Conservation (phyloP, 768 basidiomycete genomes). For the Hebeloma cylindrosporum region DNA sequence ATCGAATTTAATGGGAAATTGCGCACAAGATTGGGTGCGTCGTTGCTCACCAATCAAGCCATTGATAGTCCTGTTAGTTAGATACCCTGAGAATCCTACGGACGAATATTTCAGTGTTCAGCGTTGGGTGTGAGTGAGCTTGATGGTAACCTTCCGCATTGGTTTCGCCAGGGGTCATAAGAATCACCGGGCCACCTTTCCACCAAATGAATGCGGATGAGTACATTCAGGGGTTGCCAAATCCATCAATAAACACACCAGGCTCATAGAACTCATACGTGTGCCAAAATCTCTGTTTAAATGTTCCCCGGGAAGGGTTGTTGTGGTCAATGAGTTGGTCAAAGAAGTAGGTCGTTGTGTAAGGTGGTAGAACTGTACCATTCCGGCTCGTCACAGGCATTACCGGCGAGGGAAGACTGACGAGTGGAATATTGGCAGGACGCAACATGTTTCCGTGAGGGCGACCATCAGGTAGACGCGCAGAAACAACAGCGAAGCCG, state of each 20-base stretch:
- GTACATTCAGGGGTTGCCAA: neutral
- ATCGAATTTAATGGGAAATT: neutral
- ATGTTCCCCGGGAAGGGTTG: constrained; percentile 65
- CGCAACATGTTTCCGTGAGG: constrained; percentile 42
- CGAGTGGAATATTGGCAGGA: constrained; percentile 37
- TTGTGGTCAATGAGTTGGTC: constrained; percentile 58
- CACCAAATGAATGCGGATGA: neutral
- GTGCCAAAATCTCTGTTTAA: constrained; percentile 74
- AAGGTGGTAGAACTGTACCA: constrained; percentile 45
- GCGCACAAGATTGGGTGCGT: neutral
- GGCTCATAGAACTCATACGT: constrained; percentile 65
- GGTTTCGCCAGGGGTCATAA: constrained; percentile 66
- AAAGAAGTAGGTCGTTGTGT: constrained; percentile 51
- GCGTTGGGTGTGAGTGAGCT: no score
- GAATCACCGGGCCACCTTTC: constrained; percentile 57
- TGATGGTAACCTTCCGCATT: constrained; percentile 60
- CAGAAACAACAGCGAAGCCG: constrained; percentile 19
- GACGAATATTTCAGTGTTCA: neutral
- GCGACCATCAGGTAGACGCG: constrained; percentile 36
- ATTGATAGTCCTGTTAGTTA: constrained; percentile 63
- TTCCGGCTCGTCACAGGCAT: constrained; percentile 42
- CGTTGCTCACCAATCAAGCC: constrained; percentile 47
- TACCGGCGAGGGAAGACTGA: constrained; percentile 26
- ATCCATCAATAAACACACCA: constrained; percentile 30
- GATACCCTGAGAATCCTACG: constrained; percentile 49